These are phyloP conservation scores for Aspergillus avenaceus DNA, from an alignment of 495 filamentous ascomycete genomes.

Conservation along the genomic window DNA sequence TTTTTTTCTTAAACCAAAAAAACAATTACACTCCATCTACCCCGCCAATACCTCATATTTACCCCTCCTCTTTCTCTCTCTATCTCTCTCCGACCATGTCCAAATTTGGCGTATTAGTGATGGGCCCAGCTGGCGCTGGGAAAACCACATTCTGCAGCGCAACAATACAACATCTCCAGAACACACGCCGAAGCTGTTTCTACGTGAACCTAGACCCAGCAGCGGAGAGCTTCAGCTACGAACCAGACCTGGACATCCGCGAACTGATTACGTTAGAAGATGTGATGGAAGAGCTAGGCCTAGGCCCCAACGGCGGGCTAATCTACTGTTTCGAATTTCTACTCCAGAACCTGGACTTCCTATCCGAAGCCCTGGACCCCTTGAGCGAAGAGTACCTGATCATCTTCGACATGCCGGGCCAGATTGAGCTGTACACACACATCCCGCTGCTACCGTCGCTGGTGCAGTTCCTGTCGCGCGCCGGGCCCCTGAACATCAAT, in stretches of 20 bases:
- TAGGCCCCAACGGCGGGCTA: conserved; percentile 92
- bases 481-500: conserved; percentile 79
- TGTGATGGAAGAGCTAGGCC: conserved; percentile 94
- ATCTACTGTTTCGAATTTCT: conserved; percentile 97
- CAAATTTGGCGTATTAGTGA: conserved; percentile 90
- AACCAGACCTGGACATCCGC: conserved; percentile 94
- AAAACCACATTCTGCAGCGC: conserved; percentile 96
- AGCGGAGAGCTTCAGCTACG: conserved; percentile 85
- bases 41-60: not conserved
- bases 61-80: too few species aligned
- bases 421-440: conserved; percentile 98
- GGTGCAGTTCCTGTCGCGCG: conserved; percentile 71
- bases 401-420: conserved; percentile 96
- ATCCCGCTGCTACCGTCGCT: conserved; percentile 88
- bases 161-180: conserved; percentile 85
- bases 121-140: conserved; percentile 86
- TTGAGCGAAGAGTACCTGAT: conserved; percentile 93
- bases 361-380: conserved; percentile 80
- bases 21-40: too few species aligned
- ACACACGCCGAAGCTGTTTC: conserved; percentile 84
- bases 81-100: conserved; percentile 55
- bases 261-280: conserved; percentile 94
- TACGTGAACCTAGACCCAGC: conserved; percentile 98
- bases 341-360: conserved; percentile 92
- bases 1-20: too few species aligned